phyloP scores from a whole-genome alignment of 106 monocot species.

The Acorus gramineus region DNA sequence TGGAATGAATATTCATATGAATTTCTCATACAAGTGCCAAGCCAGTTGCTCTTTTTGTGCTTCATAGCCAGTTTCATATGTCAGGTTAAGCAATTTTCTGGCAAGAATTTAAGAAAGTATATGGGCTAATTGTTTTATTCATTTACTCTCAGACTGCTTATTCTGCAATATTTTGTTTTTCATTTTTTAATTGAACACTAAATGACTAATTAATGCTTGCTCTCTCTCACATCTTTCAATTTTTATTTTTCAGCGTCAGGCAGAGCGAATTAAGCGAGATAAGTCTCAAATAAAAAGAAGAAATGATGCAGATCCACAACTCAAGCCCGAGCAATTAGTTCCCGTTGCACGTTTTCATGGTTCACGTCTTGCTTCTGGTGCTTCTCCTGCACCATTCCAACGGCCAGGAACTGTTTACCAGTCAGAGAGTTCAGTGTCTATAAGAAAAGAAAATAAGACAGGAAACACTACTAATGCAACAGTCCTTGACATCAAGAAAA shows the following conservation, averaged over 20 bases:
- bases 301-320: slow-evolving; percentile 75
- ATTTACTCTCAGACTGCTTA: too few species aligned
- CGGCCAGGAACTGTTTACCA: slow-evolving; percentile 20
- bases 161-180: too few species aligned
- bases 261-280: slow-evolving; percentile 83
- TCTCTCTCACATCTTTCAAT: not conserved
- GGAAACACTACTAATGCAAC: not conserved
- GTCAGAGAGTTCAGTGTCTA: not conserved
- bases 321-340: slow-evolving; percentile 61
- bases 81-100: too few species aligned
- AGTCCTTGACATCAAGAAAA: slow-evolving; percentile 18
- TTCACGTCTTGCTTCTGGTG: slow-evolving; percentile 81
- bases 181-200: too few species aligned
- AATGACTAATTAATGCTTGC: too few species aligned
- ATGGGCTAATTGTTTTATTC: too few species aligned
- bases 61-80: too few species aligned
- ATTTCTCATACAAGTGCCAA: too few species aligned
- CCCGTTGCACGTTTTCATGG: slow-evolving; percentile 73
- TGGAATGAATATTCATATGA: too few species aligned
- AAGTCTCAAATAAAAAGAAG: slow-evolving; percentile 76
- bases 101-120: too few species aligned
- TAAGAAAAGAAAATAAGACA: too few species aligned
- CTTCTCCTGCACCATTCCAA: slow-evolving; percentile 59
- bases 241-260: slow-evolving; percentile 55
- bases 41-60: too few species aligned